Evolutionary conservation across 2,329 filamentous ascomycete genomes (phyloP), one percentile per base, ranked within the genome.

Genomic region (Hymenotorrendiella dingleyae): DNA sequence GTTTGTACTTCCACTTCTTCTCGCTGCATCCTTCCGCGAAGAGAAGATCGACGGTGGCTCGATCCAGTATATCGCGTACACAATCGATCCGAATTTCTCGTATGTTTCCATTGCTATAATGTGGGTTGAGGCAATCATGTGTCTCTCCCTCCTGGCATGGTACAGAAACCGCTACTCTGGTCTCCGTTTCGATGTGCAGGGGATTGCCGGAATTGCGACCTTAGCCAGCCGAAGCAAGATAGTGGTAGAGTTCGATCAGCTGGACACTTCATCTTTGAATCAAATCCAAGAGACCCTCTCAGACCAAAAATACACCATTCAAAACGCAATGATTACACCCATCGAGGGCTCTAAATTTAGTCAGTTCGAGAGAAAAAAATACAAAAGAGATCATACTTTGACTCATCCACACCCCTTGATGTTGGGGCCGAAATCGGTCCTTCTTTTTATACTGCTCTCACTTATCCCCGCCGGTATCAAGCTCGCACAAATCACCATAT

Each of bases 151-250:
- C 5, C 11, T 14, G 4, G 4, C 14, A 6, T 4, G 4, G 12
- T 28, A 12, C 26, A 11, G 75, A 43, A 69, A 69, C 11, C 70
- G 83, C 17, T 77, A 74, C 26, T 83, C 80, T 4, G 84, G 84
- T 0, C 67, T 88, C 12, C 62, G 79, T 4, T 76, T 76, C 4
- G 80, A 87, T 56, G 82, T 85, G 6, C 80, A 78, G 52, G 84
- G 84, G 5, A 85, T 88, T 38, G 81, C 83, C 1, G 84, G 84
- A 2, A 70, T 87, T 27, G 84, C 84, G 5, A 78, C 82, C 42
- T 86, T 88, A 82, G 83, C 84, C 6, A 83, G 84, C 2, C 76
- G 78, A 46, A 80, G 75, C 48, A 83, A 86, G 52, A 84, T 87
- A 58, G 65, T 87, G 49, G 79, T 79, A 63, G 83, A 87, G 56